Evolutionary conservation across 2,329 filamentous ascomycete genomes (phyloP).

Genomic region (Plenodomus tracheiphilus): DNA sequence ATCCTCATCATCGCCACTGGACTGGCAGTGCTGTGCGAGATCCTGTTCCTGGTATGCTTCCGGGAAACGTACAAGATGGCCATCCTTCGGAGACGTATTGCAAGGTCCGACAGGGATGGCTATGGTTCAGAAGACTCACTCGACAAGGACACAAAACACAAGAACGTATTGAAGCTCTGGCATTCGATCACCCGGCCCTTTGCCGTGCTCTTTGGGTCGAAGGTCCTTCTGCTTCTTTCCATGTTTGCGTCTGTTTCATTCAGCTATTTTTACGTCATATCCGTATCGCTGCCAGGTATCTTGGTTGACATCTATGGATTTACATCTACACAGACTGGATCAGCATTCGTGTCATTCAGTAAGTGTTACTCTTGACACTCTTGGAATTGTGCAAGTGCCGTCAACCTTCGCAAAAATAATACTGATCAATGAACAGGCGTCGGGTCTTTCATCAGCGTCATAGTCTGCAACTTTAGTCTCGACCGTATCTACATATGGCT

Average conservation of each 20-base stretch:
- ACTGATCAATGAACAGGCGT: conserved; percentile 38
- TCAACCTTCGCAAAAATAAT: no score
- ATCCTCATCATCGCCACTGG: conserved; percentile 57
- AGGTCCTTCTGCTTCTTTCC: conserved; percentile 58
- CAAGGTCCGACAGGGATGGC: conserved; percentile 20
- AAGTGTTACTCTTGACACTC: conserved; percentile 12
- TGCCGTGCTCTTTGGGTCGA: conserved; percentile 52
- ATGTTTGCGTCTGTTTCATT: conserved; percentile 50
- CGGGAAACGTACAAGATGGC: conserved; percentile 64
- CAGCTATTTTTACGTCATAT: conserved; percentile 52
- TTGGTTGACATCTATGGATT: conserved; percentile 47
- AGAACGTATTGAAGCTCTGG: conserved; percentile 35
- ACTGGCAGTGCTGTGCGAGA: conserved; percentile 55
- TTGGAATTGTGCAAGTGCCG: neutral
- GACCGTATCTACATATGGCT: conserved; percentile 60
- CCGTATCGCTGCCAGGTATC: conserved; percentile 51
- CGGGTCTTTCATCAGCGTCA: conserved; percentile 54
- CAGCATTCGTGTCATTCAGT: conserved; percentile 61
- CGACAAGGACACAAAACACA: conserved; percentile 16
- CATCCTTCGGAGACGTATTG: conserved; percentile 49
- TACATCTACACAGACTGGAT: conserved; percentile 57
- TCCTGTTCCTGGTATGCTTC: conserved; percentile 57
- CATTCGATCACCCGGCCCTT: conserved; percentile 47
- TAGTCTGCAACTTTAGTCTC: conserved; percentile 55
- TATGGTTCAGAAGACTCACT: conserved; percentile 9